Conservation (phyloP, 1,284 basidiomycete genomes). For the Pseudozyma thailandica region DNA sequence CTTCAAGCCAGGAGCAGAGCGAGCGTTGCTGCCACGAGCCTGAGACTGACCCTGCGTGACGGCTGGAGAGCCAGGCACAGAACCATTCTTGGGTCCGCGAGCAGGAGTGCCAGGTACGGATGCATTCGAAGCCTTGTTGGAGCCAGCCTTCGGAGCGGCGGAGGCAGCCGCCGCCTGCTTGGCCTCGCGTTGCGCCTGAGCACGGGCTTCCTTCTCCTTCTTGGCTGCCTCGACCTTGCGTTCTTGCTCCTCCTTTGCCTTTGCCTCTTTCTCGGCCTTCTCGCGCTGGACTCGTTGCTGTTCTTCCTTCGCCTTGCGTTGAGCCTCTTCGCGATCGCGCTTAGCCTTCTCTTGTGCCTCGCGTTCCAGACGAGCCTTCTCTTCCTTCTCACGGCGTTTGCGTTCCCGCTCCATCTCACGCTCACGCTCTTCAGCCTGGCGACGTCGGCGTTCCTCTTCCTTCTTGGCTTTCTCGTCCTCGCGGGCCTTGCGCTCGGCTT, state of each 20-base stretch:
- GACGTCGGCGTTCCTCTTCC: constrained; percentile 73
- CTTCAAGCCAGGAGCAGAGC: constrained; percentile 17
- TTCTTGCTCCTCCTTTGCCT: constrained; percentile 46
- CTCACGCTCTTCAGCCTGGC: constrained; percentile 71
- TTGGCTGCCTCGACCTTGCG: constrained; percentile 41
- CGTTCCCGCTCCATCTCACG: constrained; percentile 71
- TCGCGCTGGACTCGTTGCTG: constrained; percentile 72
- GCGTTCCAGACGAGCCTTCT: constrained; percentile 74
- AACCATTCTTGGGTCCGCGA: constrained; percentile 29
- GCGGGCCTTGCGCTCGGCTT: constrained; percentile 71
- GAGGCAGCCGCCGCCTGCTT: constrained; percentile 61
- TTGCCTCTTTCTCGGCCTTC: constrained; percentile 58
- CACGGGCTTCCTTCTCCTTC: constrained; percentile 59
- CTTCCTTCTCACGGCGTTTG: constrained; percentile 76
- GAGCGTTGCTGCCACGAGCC: constrained; percentile 8
- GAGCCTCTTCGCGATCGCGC: constrained; percentile 68
- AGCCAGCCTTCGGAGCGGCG: constrained; percentile 14
- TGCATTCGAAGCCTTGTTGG: constrained; percentile 16
- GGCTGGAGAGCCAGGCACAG: constrained; percentile 34
- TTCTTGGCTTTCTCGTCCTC: constrained; percentile 71
- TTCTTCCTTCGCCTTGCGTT: constrained; percentile 66
- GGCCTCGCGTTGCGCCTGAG: constrained; percentile 71
- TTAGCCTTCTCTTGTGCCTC: constrained; percentile 64
- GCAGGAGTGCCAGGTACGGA: constrained; percentile 27
- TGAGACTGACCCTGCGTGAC: constrained; percentile 14